Evolutionary conservation across 176 grass and related monocot species (phyloP).

Genomic region (Coix lacrymajobi): DNA sequence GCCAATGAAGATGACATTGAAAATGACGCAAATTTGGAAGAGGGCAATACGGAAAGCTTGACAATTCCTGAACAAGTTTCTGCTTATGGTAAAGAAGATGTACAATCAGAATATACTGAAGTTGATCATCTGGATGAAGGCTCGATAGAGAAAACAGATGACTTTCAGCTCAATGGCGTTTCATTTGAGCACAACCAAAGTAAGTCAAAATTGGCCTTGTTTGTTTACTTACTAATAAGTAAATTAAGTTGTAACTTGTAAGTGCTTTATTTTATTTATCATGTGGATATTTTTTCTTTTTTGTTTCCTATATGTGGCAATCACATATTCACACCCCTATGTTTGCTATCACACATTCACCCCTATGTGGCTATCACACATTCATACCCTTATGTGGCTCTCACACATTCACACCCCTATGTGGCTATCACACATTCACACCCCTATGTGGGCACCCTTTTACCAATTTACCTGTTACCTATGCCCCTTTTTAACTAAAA

Average conservation of each 20-base stretch:
- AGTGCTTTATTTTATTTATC: neutral
- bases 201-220: slow-evolving; percentile 16
- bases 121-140: slow-evolving; percentile 18
- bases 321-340: too few relatives aligned
- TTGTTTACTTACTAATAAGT: neutral
- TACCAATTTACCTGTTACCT: neutral
- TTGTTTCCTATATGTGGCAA: neutral
- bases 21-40: slow-evolving; percentile 7
- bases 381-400: neutral
- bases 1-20: slow-evolving; percentile 17
- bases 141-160: slow-evolving; percentile 20
- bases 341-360: neutral
- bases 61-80: slow-evolving; percentile 29
- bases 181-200: slow-evolving; percentile 34
- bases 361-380: neutral
- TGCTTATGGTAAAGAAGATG: slow-evolving; percentile 31
- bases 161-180: slow-evolving; percentile 18
- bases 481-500: neutral
- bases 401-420: neutral
- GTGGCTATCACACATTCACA: neutral
- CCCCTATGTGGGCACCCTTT: neutral
- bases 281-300: neutral
- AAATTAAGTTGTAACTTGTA: neutral
- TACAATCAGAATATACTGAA: slow-evolving; percentile 11
- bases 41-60: slow-evolving; percentile 4